phyloP scores from a whole-genome alignment of 495 filamentous ascomycete genomes.

The Cairneyella variabilis region DNA sequence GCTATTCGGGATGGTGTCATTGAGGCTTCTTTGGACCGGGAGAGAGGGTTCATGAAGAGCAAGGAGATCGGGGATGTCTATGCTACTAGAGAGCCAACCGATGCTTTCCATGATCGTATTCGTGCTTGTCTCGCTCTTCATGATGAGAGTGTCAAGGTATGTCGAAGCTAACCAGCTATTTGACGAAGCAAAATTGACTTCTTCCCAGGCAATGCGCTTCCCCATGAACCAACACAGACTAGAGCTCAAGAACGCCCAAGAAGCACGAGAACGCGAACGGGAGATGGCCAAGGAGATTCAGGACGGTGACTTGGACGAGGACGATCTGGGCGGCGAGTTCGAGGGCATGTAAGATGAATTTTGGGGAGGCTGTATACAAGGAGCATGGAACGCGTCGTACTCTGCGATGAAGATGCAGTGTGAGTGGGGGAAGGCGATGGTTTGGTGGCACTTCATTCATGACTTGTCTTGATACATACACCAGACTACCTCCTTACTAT shows the following conservation, averaged over 20 bases:
- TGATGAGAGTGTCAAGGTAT: constrained; percentile 96
- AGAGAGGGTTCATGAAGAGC: constrained; percentile 97
- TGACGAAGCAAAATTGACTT: no score
- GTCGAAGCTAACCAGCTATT: constrained; percentile 17
- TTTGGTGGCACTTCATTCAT: constrained; percentile 28
- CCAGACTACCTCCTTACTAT: not conserved
- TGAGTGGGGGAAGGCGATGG: constrained; percentile 3
- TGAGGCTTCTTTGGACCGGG: constrained; percentile 89
- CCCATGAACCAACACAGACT: constrained; percentile 99
- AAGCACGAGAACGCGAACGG: constrained; percentile 90
- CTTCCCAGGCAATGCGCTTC: constrained; percentile 90
- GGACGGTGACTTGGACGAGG: constrained; percentile 95
- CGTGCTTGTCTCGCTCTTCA: constrained; percentile 84
- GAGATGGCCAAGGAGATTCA: constrained; percentile 99
- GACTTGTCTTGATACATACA: constrained; percentile 29
- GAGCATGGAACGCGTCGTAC: not conserved
- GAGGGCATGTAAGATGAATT: constrained; percentile 75
- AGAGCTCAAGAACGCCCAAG: constrained; percentile 95
- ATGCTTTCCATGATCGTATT: constrained; percentile 96
- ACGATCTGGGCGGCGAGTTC: constrained; percentile 94
- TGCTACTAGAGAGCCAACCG: constrained; percentile 89
- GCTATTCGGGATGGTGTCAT: constrained; percentile 98
- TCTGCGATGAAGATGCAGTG: not conserved
- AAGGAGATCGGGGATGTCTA: constrained; percentile 95
- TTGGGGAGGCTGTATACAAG: not conserved